phyloP scores from a whole-genome alignment of 1,284 basidiomycete genomes.

The Hemileia vastatrix region DNA sequence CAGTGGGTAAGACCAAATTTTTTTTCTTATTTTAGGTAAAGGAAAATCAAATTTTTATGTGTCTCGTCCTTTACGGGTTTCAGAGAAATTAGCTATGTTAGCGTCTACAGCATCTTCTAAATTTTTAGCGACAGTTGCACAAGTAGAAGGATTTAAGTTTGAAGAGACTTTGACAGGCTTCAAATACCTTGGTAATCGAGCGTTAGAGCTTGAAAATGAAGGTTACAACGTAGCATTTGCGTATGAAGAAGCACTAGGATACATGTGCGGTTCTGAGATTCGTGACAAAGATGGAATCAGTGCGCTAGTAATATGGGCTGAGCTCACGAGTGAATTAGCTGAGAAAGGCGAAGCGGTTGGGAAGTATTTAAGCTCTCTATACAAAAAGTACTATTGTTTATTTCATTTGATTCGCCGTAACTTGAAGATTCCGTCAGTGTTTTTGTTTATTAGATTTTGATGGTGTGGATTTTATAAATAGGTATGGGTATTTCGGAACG shows the following conservation, averaged over 20 bases:
- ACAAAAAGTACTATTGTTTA: conserved; percentile 51
- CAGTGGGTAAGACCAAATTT: conserved; percentile 52
- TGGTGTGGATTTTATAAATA: no score
- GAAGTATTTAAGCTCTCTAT: conserved; percentile 56
- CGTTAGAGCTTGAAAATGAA: conserved; percentile 54
- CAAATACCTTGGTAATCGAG: conserved; percentile 59
- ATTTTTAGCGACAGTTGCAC: conserved; percentile 67
- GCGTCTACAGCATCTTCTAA: conserved; percentile 79
- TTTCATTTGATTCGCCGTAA: neutral
- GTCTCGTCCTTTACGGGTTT: neutral
- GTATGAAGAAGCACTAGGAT: conserved; percentile 77
- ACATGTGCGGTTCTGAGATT: conserved; percentile 65
- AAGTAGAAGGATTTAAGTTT: conserved; percentile 65
- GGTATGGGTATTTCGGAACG: conserved; percentile 45
- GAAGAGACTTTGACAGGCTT: conserved; percentile 69
- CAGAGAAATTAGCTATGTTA: conserved; percentile 65
- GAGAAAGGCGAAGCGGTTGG: conserved; percentile 52
- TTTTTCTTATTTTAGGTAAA: no score
- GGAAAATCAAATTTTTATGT: no score
- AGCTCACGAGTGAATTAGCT: conserved; percentile 54
- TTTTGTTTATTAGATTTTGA: no score
- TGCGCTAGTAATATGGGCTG: conserved; percentile 55
- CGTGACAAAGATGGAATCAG: conserved; percentile 66
- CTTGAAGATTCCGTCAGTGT: no score
- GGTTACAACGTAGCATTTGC: conserved; percentile 68